These are phyloP conservation scores for Colletotrichum endophyticum DNA, from an alignment of 2,329 filamentous ascomycete genomes.

Conservation along the genomic window DNA sequence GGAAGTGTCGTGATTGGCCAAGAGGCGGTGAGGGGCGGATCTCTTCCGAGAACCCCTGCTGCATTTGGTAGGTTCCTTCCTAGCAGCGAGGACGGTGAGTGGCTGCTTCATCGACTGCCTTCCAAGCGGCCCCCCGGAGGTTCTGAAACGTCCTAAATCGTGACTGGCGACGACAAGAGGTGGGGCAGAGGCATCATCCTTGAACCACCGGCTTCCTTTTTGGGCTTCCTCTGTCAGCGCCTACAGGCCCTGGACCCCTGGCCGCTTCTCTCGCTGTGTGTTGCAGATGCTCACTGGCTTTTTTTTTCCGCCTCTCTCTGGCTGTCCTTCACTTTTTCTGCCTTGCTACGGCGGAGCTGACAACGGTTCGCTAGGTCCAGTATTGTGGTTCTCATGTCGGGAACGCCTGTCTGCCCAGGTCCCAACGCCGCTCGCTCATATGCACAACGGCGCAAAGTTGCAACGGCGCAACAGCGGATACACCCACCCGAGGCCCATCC, in stretches of 20 bases:
- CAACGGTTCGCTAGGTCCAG: background rate
- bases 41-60: conserved; percentile 17
- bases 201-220: conserved; percentile 10
- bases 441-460: background rate
- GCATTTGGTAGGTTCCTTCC: background rate
- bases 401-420: background rate
- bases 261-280: background rate
- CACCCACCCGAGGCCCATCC: background rate
- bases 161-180: conserved; percentile 10
- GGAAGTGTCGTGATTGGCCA: background rate
- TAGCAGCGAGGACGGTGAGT: background rate
- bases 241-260: background rate
- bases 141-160: conserved; percentile 22
- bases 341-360: background rate
- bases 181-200: background rate
- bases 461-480: background rate
- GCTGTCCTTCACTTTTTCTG: background rate
- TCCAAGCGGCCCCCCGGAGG: background rate
- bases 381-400: background rate
- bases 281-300: background rate
- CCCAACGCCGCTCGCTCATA: background rate
- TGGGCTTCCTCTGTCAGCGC: background rate
- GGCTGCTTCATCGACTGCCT: conserved; percentile 7
- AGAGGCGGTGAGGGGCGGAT: background rate
- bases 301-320: background rate